Evolutionary conservation across 73 alveolate species (phyloP).

Genomic region (Urostyla sp.): DNA sequence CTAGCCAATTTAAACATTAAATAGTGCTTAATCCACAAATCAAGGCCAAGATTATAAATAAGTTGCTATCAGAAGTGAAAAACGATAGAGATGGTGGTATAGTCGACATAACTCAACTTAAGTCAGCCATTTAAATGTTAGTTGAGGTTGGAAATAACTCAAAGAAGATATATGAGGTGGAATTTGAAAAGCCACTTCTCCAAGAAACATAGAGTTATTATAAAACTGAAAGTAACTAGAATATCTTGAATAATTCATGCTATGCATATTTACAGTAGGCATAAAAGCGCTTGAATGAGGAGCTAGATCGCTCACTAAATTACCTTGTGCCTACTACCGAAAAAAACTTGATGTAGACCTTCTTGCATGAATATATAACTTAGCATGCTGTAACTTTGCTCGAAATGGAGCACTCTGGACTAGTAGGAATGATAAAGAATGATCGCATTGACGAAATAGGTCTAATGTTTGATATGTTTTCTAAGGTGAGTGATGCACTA

Average conservation of each 20-base stretch:
- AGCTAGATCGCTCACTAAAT: constrained; percentile 62
- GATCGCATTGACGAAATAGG: constrained; percentile 49
- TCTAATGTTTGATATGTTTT: constrained; percentile 66
- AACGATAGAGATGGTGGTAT: constrained; percentile 78
- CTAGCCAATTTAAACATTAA: constrained; percentile 64
- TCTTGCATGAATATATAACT: constrained; percentile 51
- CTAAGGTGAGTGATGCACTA: constrained; percentile 39
- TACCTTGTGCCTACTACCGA: constrained; percentile 63
- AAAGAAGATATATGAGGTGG: constrained; percentile 60
- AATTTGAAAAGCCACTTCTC: constrained; percentile 66
- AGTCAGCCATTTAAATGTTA: constrained; percentile 68
- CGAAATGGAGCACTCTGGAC: constrained; percentile 68
- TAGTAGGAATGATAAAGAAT: constrained; percentile 30
- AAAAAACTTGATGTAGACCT: constrained; percentile 38
- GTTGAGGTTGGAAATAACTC: constrained; percentile 77
- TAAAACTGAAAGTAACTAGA: constrained; percentile 60
- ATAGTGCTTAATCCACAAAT: constrained; percentile 55
- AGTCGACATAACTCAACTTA: constrained; percentile 66
- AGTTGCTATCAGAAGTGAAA: constrained; percentile 58
- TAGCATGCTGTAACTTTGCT: constrained; percentile 59
- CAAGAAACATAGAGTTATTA: constrained; percentile 55
- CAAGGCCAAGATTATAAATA: constrained; percentile 38
- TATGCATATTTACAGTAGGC: constrained; percentile 73
- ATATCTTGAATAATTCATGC: constrained; percentile 65
- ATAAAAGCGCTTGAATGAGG: constrained; percentile 78